Evolutionary conservation across 2,329 filamentous ascomycete species (phyloP).

Genomic region (Penicillium sp.): DNA sequence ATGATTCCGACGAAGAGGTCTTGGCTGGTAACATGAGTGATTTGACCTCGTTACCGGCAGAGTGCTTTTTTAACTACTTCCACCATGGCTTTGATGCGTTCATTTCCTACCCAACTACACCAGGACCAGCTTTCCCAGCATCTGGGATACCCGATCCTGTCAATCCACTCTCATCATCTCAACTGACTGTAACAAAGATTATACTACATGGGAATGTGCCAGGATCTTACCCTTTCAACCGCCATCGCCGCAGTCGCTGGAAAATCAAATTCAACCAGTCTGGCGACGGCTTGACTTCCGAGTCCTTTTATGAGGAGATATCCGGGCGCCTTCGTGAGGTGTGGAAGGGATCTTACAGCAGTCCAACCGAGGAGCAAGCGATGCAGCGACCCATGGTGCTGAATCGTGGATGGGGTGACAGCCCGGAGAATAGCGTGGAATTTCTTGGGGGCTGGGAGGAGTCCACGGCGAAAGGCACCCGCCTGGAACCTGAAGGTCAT

Average conservation of each 20-base stretch:
- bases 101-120: conserved; percentile 66
- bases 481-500: conserved; percentile 40
- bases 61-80: conserved; percentile 95
- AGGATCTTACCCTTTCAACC: conserved; percentile 93
- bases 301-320: conserved; percentile 69
- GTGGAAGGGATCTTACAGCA: conserved; percentile 63
- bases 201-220: conserved; percentile 91
- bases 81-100: conserved; percentile 90
- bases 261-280: conserved; percentile 53
- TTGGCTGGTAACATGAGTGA: conserved; percentile 57
- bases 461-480: conserved; percentile 45
- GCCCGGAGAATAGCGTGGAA: conserved; percentile 82
- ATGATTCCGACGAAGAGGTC: conserved; percentile 59
- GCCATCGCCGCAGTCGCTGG: conserved; percentile 86
- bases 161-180: conserved; percentile 44
- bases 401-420: conserved; percentile 86
- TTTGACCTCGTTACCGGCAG: conserved; percentile 40
- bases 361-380: conserved; percentile 48
- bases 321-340: conserved; percentile 61
- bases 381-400: conserved; percentile 67
- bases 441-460: conserved; percentile 83
- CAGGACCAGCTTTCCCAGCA: conserved; percentile 59
- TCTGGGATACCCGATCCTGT: conserved; percentile 31
- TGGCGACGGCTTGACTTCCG: conserved; percentile 57
- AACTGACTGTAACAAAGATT: conserved; percentile 82